Conservation (phyloP, 306 rosid genomes). For the Medicago lupulina region DNA sequence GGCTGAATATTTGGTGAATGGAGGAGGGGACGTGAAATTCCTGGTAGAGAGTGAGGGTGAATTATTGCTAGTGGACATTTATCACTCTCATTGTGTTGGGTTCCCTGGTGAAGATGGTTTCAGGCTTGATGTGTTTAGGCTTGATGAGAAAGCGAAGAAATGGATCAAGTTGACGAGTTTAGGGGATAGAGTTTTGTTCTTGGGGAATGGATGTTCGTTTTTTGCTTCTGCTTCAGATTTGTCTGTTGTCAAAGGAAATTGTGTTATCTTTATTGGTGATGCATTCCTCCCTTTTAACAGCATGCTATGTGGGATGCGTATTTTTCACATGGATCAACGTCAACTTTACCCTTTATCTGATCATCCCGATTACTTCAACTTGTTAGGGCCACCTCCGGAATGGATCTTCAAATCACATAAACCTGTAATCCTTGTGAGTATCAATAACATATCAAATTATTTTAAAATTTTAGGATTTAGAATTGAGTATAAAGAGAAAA, state of each 20-base stretch:
- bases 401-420: neutral
- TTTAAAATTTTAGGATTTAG: no score
- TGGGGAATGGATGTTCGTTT: neutral
- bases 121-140: neutral
- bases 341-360: neutral
- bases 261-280: neutral
- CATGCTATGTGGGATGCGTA: neutral
- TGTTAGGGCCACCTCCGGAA: neutral
- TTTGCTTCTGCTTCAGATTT: neutral
- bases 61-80: neutral
- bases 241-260: neutral
- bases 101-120: neutral
- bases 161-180: neutral
- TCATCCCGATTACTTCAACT: neutral
- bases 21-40: no score
- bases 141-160: neutral
- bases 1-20: neutral
- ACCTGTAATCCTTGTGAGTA: no score
- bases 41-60: neutral
- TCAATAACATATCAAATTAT: no score
- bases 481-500: neutral
- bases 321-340: neutral
- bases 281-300: no score
- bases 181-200: neutral
- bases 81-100: no score